Percentiles rank a stretch among this genome's conserved stretches.
Evolutionary conservation across 305 asterid species (phyloP).

Genomic region (Plantago coronopus): DNA sequence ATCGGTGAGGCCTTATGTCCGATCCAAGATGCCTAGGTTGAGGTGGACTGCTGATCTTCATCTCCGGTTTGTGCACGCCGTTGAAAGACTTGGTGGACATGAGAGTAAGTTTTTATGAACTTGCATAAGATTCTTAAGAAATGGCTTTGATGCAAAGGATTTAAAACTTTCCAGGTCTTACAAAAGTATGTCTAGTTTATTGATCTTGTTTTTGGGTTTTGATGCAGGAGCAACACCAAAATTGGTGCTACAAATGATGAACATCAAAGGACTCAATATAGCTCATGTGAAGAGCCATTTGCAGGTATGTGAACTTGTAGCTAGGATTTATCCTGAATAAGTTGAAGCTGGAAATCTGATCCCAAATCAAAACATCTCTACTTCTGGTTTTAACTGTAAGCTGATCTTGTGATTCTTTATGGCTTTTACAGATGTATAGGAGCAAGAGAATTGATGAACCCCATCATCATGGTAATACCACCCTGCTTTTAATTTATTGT

Average conservation of each 20-base stretch:
- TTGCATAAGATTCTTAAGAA: not conserved
- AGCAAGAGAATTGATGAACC: constrained; percentile 68
- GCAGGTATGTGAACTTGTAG: constrained; percentile 39
- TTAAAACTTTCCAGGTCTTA: not conserved
- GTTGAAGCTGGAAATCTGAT: not conserved
- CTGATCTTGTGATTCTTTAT: constrained; percentile 15
- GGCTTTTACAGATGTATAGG: constrained; percentile 63
- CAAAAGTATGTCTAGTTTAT: not conserved
- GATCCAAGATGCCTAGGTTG: constrained; percentile 76
- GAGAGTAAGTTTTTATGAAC: constrained; percentile 44
- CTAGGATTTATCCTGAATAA: not conserved
- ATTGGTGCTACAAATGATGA: constrained; percentile 73
- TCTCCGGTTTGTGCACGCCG: constrained; percentile 58
- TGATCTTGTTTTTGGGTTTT: constrained; percentile 13
- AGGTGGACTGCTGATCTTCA: constrained; percentile 85
- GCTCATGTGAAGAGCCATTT: constrained; percentile 95
- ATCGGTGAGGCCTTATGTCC: constrained; percentile 59
- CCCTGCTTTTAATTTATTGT: not conserved
- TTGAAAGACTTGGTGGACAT: constrained; percentile 75
- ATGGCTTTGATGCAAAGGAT: not conserved
- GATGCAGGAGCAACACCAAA: constrained; percentile 83
- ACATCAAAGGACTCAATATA: constrained; percentile 69
- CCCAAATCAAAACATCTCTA: not conserved
- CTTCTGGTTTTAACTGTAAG: not conserved
- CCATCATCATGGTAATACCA: constrained; percentile 44